phyloP scores from a whole-genome alignment of 371 early-diverging fungal species.

The Apophysomyces elegans region DNA sequence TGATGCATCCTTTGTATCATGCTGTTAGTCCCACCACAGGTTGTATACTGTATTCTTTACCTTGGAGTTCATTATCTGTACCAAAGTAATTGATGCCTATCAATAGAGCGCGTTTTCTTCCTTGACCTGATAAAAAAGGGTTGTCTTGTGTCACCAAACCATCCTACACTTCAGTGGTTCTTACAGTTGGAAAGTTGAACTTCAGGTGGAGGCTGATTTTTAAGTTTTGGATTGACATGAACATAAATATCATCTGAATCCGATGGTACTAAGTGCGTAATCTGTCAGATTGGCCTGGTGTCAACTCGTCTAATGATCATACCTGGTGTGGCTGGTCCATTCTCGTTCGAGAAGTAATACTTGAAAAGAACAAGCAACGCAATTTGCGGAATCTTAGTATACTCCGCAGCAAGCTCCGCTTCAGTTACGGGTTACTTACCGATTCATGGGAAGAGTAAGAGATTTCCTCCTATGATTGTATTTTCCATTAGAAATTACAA shows the following conservation, averaged over 20 bases:
- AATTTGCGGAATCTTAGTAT: constrained; percentile 1
- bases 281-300: not conserved
- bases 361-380: not conserved
- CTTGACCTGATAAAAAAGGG: constrained; percentile 37
- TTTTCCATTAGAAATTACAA: not conserved
- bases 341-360: not conserved
- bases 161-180: not conserved
- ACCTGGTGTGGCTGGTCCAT: constrained; percentile 9
- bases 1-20: constrained; percentile 72
- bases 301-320: not conserved
- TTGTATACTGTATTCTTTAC: constrained; percentile 20
- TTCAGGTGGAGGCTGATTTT: constrained; percentile 36
- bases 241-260: not conserved
- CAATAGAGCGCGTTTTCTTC: constrained; percentile 78
- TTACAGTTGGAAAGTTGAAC: constrained; percentile 73
- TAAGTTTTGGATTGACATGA: constrained; percentile 38
- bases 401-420: constrained; percentile 4
- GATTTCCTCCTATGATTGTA: not conserved
- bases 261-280: not conserved
- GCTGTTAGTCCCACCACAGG: not conserved
- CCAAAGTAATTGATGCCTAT: constrained; percentile 89
- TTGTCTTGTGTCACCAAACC: constrained; percentile 10
- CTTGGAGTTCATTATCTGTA: constrained; percentile 62
- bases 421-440: not conserved
- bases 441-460: not conserved